Conservation (phyloP, 1,139 yeast genomes). For the Debaryomycetaceae sp. region DNA sequence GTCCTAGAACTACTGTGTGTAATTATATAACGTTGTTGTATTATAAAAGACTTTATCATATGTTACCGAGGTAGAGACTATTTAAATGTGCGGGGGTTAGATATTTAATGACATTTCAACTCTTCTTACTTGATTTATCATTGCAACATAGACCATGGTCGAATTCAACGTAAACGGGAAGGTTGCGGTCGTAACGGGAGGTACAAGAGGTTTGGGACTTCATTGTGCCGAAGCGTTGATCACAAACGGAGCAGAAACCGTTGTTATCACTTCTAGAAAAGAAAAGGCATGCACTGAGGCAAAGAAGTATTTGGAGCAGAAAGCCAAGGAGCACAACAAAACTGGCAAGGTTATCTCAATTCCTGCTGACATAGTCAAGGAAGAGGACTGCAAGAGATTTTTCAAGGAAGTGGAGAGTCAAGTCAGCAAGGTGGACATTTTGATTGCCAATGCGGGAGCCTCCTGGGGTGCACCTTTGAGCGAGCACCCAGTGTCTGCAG, state of each 20-base stretch:
- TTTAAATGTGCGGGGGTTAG: background rate
- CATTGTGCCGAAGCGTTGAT: conserved; percentile 66
- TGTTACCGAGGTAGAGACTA: background rate
- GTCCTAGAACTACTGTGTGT: background rate
- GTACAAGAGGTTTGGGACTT: conserved; percentile 72
- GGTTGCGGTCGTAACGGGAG: conserved; percentile 74
- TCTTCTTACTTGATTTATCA: too few species aligned
- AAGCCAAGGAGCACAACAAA: conserved; percentile 41
- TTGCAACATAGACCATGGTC: conserved; percentile 24
- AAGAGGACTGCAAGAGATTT: conserved; percentile 49
- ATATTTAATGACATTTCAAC: too few species aligned
- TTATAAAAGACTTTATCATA: background rate
- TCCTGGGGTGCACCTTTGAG: conserved; percentile 72
- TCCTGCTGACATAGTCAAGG: conserved; percentile 59
- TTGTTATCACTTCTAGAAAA: conserved; percentile 68
- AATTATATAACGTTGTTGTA: background rate
- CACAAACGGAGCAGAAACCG: conserved; percentile 58
- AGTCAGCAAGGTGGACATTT: conserved; percentile 52
- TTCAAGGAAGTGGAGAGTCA: conserved; percentile 38
- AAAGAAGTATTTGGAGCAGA: conserved; percentile 44
- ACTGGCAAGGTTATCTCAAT: conserved; percentile 48
- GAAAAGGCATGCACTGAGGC: conserved; percentile 62
- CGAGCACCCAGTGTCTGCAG: conserved; percentile 58
- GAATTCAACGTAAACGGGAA: conserved; percentile 57
- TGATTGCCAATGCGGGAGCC: conserved; percentile 80